These are phyloP conservation scores for Fusarium luffae DNA, from an alignment of 2,329 filamentous ascomycete genomes.

Conservation along the genomic window DNA sequence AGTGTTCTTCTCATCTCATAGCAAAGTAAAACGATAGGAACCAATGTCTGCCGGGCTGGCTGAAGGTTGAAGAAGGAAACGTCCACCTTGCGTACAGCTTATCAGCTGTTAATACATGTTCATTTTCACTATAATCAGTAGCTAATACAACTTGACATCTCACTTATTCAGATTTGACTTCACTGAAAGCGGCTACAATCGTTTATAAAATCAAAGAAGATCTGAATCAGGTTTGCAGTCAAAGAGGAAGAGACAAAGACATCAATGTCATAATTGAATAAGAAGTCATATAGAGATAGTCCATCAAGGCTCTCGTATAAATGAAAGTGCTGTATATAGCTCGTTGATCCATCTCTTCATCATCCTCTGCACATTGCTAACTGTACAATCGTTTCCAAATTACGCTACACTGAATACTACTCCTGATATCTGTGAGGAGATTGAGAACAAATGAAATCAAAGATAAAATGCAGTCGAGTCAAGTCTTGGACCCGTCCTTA, in stretches of 20 bases:
- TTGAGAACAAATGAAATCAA: slow-evolving; percentile 25
- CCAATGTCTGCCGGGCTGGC: not conserved
- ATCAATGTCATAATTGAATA: slow-evolving; percentile 31
- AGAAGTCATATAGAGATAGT: slow-evolving; percentile 16
- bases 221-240: not conserved
- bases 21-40: not conserved
- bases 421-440: slow-evolving; percentile 14
- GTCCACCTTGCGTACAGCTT: not conserved
- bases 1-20: not conserved
- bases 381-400: slow-evolving; percentile 23
- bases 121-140: not conserved
- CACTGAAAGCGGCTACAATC: not conserved
- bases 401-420: slow-evolving; percentile 28
- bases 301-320: slow-evolving; percentile 30
- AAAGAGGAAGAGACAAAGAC: not conserved
- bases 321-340: slow-evolving; percentile 36
- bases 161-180: not conserved
- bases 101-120: not conserved
- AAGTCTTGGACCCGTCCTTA: slow-evolving; percentile 19
- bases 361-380: slow-evolving; percentile 16
- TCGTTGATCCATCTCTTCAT: slow-evolving; percentile 27
- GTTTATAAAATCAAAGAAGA: not conserved
- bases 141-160: not conserved
- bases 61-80: not conserved
- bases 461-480: slow-evolving; percentile 25